phyloP scores from a whole-genome alignment of 2,329 filamentous ascomycete genomes.

The Xylariaceae sp. region DNA sequence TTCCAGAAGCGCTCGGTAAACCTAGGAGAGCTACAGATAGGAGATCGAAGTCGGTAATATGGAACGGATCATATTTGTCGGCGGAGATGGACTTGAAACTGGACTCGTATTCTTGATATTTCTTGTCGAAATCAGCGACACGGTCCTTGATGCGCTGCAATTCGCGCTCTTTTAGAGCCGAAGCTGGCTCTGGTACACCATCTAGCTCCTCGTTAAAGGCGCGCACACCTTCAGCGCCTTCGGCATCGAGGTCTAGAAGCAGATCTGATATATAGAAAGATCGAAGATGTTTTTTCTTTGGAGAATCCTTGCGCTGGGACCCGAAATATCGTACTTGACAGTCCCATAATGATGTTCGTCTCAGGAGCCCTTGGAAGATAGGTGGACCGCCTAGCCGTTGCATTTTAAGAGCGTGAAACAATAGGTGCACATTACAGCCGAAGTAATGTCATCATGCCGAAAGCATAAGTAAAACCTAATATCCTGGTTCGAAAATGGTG shows the following conservation, averaged over 20 bases:
- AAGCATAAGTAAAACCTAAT: neutral
- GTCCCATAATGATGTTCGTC: conserved; percentile 15
- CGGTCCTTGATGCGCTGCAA: conserved; percentile 41
- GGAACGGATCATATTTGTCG: conserved; percentile 42
- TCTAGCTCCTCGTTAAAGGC: conserved; percentile 47
- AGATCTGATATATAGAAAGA: conserved; percentile 47
- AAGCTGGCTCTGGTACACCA: conserved; percentile 18
- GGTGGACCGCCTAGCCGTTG: conserved; percentile 26
- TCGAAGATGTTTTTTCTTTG: conserved; percentile 12
- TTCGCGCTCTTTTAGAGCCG: conserved; percentile 25
- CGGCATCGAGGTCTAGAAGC: conserved; percentile 60
- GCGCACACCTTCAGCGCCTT: conserved; percentile 51
- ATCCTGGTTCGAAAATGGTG: neutral
- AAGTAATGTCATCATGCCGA: neutral
- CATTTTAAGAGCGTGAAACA: conserved; percentile 24
- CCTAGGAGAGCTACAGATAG: conserved; percentile 46
- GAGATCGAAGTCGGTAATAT: conserved; percentile 51
- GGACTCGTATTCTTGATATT: conserved; percentile 25
- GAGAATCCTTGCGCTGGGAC: conserved; percentile 15
- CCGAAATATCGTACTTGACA: conserved; percentile 19
- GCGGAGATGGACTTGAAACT: conserved; percentile 18
- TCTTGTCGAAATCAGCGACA: conserved; percentile 40
- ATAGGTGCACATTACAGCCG: neutral
- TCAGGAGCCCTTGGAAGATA: conserved; percentile 18
- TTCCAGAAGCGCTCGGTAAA: neutral